These are phyloP conservation scores for Sphenostylis stenocarpa DNA, from an alignment of 306 rosid genomes.

Conservation along the genomic window DNA sequence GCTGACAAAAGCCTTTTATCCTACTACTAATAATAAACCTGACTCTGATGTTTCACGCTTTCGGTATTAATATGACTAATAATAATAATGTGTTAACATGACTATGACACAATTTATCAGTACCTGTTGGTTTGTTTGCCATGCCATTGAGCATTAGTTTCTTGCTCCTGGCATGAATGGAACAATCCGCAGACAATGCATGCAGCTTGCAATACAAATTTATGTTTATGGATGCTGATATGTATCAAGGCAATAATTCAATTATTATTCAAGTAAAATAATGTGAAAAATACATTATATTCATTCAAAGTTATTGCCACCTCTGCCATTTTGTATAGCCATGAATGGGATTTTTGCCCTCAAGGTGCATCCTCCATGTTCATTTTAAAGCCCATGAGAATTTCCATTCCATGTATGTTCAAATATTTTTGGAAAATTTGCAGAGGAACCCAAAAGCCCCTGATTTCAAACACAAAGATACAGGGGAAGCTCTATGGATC, in stretches of 20 bases:
- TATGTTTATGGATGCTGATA: conserved; percentile 3
- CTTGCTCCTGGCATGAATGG: conserved; percentile 11
- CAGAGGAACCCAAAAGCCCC: conserved; percentile 94
- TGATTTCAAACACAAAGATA: conserved; percentile 92
- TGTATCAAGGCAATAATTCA: not conserved
- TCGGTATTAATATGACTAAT: not conserved
- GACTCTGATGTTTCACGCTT: not conserved
- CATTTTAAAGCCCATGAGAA: conserved; percentile 4
- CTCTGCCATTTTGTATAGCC: not conserved
- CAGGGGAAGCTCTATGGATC: conserved; percentile 92
- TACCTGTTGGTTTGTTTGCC: not conserved
- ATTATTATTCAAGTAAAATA: not conserved
- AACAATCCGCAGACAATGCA: not conserved
- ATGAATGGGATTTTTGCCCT: not conserved
- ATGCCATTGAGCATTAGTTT: not conserved
- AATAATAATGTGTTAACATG: not conserved
- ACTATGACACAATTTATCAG: not conserved
- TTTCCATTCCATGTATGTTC: not conserved
- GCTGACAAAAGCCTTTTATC: not conserved
- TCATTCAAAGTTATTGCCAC: not conserved
- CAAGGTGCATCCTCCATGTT: not conserved
- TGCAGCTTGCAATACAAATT: not conserved
- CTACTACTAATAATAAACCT: not conserved
- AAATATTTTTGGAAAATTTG: conserved; percentile 21
- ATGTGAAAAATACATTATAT: not conserved